Conservation (phyloP, 441 rosid genomes). For the Erodium trifolium region DNA sequence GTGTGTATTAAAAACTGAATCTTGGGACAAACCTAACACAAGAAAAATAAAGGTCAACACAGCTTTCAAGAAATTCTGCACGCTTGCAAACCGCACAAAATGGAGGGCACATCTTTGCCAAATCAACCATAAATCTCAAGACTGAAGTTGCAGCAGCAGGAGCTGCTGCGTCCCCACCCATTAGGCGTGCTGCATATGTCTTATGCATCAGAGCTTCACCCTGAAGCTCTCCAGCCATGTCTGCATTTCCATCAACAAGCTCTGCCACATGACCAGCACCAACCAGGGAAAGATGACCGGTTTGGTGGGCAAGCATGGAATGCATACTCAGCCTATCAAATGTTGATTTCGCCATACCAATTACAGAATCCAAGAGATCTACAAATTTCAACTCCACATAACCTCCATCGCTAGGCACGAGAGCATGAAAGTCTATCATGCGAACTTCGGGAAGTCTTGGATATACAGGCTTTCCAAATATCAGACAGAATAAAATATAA, state of each 20-base stretch:
- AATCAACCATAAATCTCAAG: conserved; percentile 98
- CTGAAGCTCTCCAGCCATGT: conserved; percentile 97
- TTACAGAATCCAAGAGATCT: conserved; percentile 86
- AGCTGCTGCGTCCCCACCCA: conserved; percentile 99
- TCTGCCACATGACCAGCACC: conserved; percentile 88
- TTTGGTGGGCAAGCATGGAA: conserved; percentile 81
- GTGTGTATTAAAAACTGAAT: conserved; percentile 12
- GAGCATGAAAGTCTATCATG: conserved; percentile 99
- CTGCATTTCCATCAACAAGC: conserved; percentile 83
- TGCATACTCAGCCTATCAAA: conserved; percentile 89
- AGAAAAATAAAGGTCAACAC: conserved; percentile 93
- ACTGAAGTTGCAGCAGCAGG: conserved; percentile 99
- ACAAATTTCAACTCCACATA: conserved; percentile 77
- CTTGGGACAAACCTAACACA: conserved; percentile 76
- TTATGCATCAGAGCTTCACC: conserved; percentile 99
- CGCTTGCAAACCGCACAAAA: conserved; percentile 95
- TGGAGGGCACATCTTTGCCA: conserved; percentile 95
- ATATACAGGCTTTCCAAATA: conserved; percentile 96
- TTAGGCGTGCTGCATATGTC: conserved; percentile 99
- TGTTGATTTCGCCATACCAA: conserved; percentile 93
- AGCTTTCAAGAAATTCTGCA: conserved; percentile 84
- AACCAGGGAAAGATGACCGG: conserved; percentile 85
- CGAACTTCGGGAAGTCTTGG: conserved; percentile 99
- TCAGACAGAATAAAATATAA: conserved; percentile 89
- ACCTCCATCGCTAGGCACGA: conserved; percentile 85